Conservation (phyloP, 108 stramenopile species). For the Skeletonema menzelii region DNA sequence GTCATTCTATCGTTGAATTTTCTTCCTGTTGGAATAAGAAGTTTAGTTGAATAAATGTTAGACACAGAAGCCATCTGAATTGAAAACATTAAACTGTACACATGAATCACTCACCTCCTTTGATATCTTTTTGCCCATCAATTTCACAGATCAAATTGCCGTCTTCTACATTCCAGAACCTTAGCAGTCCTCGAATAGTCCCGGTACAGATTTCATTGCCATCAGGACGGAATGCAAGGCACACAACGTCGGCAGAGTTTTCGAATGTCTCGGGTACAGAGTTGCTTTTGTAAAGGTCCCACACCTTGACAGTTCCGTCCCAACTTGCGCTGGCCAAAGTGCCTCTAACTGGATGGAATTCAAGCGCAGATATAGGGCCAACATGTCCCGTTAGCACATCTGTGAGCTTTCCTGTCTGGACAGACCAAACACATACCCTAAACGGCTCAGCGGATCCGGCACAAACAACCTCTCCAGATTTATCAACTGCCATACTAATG, state of each 20-base stretch:
- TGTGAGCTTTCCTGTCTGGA: constrained; percentile 91
- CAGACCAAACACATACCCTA: constrained; percentile 93
- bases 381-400: constrained; percentile 96
- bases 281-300: constrained; percentile 93
- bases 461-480: constrained; percentile 92
- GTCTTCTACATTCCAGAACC: constrained; percentile 93
- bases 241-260: constrained; percentile 94
- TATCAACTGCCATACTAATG: constrained; percentile 92
- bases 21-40: constrained; percentile 48
- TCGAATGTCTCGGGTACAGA: constrained; percentile 90
- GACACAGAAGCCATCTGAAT: background rate
- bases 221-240: constrained; percentile 93
- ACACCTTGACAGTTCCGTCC: constrained; percentile 97
- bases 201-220: constrained; percentile 94
- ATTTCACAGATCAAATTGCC: constrained; percentile 82
- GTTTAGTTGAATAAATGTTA: background rate
- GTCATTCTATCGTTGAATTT: constrained; percentile 88
- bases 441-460: constrained; percentile 94
- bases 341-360: constrained; percentile 80
- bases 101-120: constrained; percentile 57
- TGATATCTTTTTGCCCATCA: constrained; percentile 89
- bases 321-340: constrained; percentile 93
- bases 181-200: constrained; percentile 90
- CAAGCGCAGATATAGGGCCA: constrained; percentile 86
- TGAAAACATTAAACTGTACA: background rate